Percentiles rank a stretch among this genome's conserved stretches.
These are phyloP conservation scores for Diutina ranongensis DNA, from an alignment of 1,139 yeast species.

Conservation along the genomic window DNA sequence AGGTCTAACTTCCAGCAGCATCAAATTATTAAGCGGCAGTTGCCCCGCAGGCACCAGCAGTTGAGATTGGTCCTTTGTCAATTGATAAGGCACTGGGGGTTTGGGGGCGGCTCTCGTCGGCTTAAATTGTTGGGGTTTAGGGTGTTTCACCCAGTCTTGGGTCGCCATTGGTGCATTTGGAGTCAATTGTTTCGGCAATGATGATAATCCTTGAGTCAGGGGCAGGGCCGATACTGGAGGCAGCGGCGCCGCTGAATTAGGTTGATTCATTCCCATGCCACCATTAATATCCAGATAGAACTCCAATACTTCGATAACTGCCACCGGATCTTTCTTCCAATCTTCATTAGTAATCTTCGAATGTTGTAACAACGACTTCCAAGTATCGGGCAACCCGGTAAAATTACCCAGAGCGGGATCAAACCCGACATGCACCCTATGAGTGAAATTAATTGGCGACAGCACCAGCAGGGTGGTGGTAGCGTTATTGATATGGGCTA, in stretches of 20 bases:
- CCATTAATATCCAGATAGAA: constrained; percentile 51
- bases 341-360: constrained; percentile 75
- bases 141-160: constrained; percentile 34
- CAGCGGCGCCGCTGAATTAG: not conserved
- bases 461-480: constrained; percentile 30
- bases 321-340: constrained; percentile 75
- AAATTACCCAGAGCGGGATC: constrained; percentile 63
- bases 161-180: not conserved
- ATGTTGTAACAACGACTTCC: constrained; percentile 65
- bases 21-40: not conserved
- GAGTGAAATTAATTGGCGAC: constrained; percentile 69
- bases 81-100: constrained; percentile 33
- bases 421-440: constrained; percentile 51
- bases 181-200: not conserved
- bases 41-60: constrained; percentile 9
- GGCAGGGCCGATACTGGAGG: not conserved
- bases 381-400: constrained; percentile 69
- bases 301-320: constrained; percentile 85
- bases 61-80: constrained; percentile 18
- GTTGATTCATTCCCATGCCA: constrained; percentile 11
- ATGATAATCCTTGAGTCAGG: not conserved
- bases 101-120: constrained; percentile 35
- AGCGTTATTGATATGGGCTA: constrained; percentile 23
- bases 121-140: constrained; percentile 19
- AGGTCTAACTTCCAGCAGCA: not conserved